A percentile compares a stretch with the other conserved stretches of the same genome.
Conservation (phyloP, 1,284 basidiomycete species). For the Meripilus lineatus region DNA sequence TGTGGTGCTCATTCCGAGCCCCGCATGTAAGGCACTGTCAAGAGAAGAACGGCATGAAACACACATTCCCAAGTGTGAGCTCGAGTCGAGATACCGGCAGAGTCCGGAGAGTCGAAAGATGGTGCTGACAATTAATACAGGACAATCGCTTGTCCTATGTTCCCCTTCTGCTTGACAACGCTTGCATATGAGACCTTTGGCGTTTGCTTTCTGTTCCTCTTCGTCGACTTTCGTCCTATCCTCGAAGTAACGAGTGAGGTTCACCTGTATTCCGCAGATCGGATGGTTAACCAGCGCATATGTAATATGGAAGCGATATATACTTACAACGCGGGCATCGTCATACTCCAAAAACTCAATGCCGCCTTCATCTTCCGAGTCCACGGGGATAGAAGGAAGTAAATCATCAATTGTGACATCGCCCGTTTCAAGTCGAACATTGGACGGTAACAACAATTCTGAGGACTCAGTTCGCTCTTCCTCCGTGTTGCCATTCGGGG, state of each 20-base stretch:
- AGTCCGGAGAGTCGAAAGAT: slow-evolving; percentile 2
- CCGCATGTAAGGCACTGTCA: slow-evolving; percentile 84
- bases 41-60: slow-evolving; percentile 7
- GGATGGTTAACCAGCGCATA: slow-evolving; percentile 7
- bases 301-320: background rate
- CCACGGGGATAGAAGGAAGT: slow-evolving; percentile 31
- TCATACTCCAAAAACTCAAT: slow-evolving; percentile 70
- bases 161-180: slow-evolving; percentile 67
- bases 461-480: slow-evolving; percentile 8
- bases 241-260: slow-evolving; percentile 61
- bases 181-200: slow-evolving; percentile 57
- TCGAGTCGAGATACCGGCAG: slow-evolving; percentile 4
- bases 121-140: slow-evolving; percentile 58
- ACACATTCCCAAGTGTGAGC: too few species aligned
- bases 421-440: too few species aligned
- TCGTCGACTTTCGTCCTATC: slow-evolving; percentile 28
- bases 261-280: slow-evolving; percentile 23
- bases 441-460: slow-evolving; percentile 53
- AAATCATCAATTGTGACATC: slow-evolving; percentile 42
- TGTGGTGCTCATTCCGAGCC: slow-evolving; percentile 78
- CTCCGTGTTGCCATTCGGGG: slow-evolving; percentile 3
- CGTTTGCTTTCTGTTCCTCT: slow-evolving; percentile 31
- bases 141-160: slow-evolving; percentile 59
- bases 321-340: slow-evolving; percentile 53
- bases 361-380: slow-evolving; percentile 49